Evolutionary conservation across 2,329 filamentous ascomycete genomes (phyloP).

Genomic region (Pseudocercospora fuligena): DNA sequence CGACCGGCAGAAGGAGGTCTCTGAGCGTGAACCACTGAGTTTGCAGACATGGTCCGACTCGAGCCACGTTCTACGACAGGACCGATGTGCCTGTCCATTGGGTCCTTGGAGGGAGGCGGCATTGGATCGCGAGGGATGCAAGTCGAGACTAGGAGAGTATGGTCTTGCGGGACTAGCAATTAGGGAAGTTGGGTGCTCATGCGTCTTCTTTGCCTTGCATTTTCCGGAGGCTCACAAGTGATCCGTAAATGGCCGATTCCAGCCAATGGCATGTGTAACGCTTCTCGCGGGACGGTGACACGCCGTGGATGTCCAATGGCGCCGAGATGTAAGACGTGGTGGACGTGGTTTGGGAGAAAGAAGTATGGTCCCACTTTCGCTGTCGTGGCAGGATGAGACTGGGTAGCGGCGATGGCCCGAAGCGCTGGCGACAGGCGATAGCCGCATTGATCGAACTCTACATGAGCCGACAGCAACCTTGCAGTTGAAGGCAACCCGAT

Average conservation of each 20-base stretch:
- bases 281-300: conserved; percentile 16
- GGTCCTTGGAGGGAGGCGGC: conserved; percentile 10
- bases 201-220: conserved; percentile 18
- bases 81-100: conserved; percentile 17
- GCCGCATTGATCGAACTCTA: not conserved
- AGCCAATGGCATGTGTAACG: conserved; percentile 26
- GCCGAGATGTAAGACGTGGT: not conserved
- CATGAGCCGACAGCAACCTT: not conserved
- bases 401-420: not conserved
- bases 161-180: conserved; percentile 15
- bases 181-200: conserved; percentile 18
- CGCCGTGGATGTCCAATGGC: conserved; percentile 18
- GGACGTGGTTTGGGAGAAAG: not conserved
- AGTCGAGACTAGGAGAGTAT: conserved; percentile 17
- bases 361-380: not conserved
- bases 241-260: conserved; percentile 15
- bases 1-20: conserved; percentile 9
- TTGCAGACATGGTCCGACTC: conserved; percentile 23
- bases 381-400: not conserved
- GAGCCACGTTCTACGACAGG: conserved; percentile 29
- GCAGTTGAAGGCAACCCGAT: not conserved
- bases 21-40: conserved; percentile 15
- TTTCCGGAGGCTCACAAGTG: conserved; percentile 18
- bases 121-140: conserved; percentile 21
- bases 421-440: not conserved